Evolutionary conservation across 202 grass and related monocot genomes (phyloP).

Genomic region (Setaria italica): DNA sequence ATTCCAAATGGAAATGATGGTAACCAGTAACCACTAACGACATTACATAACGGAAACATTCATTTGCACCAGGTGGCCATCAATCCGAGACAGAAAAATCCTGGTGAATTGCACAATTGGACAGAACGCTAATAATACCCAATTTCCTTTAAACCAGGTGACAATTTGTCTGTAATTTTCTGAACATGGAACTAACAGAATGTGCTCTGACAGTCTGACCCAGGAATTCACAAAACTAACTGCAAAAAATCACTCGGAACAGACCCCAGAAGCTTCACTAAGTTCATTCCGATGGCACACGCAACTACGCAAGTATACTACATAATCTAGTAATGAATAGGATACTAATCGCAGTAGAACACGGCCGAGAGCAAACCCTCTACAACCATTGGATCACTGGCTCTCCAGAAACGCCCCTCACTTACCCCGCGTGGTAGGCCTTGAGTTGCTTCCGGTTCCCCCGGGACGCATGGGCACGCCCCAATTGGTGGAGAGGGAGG

Average conservation of each 20-base stretch:
- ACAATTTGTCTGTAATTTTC: not conserved
- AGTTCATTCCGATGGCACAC: not conserved
- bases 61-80: not conserved
- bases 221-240: not conserved
- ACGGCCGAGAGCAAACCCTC: not conserved
- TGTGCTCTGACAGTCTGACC: not conserved
- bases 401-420: not conserved
- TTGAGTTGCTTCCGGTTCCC: not conserved
- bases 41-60: not conserved
- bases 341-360: not conserved
- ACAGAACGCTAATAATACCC: not conserved
- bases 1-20: not conserved
- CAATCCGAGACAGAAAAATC: not conserved
- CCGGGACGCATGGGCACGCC: conserved; percentile 31
- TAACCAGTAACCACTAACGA: not conserved
- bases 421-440: conserved; percentile 68
- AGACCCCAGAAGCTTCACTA: not conserved
- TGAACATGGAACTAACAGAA: not conserved
- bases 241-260: not conserved
- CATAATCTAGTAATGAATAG: not conserved
- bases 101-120: not conserved
- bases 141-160: not conserved
- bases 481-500: conserved; percentile 41
- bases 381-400: not conserved
- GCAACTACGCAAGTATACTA: not conserved